Evolutionary conservation across 1,284 basidiomycete species (phyloP).

Genomic region (Pyrrhoderma noxium): DNA sequence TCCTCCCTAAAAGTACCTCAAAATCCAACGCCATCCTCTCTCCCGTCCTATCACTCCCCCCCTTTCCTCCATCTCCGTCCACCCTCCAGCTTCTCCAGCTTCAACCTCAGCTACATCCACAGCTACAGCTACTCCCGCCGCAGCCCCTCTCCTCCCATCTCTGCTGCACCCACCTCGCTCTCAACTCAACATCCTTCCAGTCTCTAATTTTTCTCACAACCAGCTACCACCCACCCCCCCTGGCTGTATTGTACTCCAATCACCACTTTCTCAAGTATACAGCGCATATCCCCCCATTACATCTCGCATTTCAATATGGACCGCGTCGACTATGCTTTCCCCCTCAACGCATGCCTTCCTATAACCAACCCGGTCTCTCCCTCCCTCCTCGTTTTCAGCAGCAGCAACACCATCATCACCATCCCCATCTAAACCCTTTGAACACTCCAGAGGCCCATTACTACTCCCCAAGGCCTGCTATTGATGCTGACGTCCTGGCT

Average conservation of each 20-base stretch:
- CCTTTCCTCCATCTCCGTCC: slow-evolving; percentile 9
- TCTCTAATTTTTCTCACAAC: no score
- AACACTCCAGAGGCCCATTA: not conserved
- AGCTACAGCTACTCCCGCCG: slow-evolving; percentile 4
- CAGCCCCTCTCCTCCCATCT: not conserved
- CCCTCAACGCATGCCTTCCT: not conserved
- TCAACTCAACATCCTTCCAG: no score
- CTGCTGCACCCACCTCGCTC: not conserved
- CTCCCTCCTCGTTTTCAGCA: slow-evolving; percentile 2
- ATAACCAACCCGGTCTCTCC: not conserved
- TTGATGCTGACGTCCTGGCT: slow-evolving; percentile 15
- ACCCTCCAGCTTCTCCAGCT: slow-evolving; percentile 6
- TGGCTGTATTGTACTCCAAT: no score
- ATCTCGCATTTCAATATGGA: no score
- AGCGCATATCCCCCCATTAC: no score
- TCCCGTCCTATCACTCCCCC: slow-evolving; percentile 16
- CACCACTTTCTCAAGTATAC: no score
- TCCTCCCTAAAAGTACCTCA: no score
- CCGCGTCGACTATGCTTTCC: no score
- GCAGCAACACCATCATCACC: slow-evolving; percentile 11
- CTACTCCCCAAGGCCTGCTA: slow-evolving; percentile 3
- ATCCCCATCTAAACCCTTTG: not conserved
- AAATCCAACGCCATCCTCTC: not conserved
- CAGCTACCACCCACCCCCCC: no score
- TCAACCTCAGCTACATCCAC: slow-evolving; percentile 11